phyloP scores from a whole-genome alignment of 768 basidiomycete species.

The Lyophyllum atratum region DNA sequence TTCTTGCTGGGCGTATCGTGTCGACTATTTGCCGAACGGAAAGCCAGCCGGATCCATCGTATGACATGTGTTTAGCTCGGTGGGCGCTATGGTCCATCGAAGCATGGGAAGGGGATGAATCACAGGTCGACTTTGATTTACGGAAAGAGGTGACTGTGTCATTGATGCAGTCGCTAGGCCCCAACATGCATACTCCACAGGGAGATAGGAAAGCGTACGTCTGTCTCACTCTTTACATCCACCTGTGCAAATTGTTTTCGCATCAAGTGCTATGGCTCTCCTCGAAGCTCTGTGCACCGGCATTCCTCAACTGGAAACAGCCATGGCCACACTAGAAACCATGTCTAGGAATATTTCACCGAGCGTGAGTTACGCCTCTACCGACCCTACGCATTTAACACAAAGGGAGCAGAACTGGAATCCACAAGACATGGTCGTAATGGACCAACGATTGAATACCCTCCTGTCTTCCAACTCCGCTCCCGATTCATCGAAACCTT shows the following conservation, averaged over 20 bases:
- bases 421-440: slow-evolving; percentile 48
- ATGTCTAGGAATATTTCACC: slow-evolving; percentile 13
- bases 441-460: slow-evolving; percentile 52
- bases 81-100: slow-evolving; percentile 70
- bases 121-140: slow-evolving; percentile 38
- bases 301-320: slow-evolving; percentile 33
- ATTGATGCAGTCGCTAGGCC: slow-evolving; percentile 52
- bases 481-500: slow-evolving; percentile 4
- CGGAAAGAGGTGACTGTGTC: slow-evolving; percentile 45
- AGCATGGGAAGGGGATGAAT: slow-evolving; percentile 32
- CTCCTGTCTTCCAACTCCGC: slow-evolving; percentile 27
- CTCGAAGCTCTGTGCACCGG: slow-evolving; percentile 41
- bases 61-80: slow-evolving; percentile 61
- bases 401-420: slow-evolving; percentile 46
- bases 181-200: slow-evolving; percentile 23
- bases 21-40: slow-evolving; percentile 26
- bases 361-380: slow-evolving; percentile 19
- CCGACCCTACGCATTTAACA: neutral
- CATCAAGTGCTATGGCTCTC: slow-evolving; percentile 29
- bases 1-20: slow-evolving; percentile 50
- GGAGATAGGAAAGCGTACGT: slow-evolving; percentile 36
- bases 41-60: slow-evolving; percentile 39
- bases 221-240: neutral
- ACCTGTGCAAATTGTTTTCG: neutral
- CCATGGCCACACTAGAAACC: slow-evolving; percentile 23